These are phyloP conservation scores for Pestalotiopsis sp. DNA, from an alignment of 2,329 filamentous ascomycete species.

Conservation along the genomic window DNA sequence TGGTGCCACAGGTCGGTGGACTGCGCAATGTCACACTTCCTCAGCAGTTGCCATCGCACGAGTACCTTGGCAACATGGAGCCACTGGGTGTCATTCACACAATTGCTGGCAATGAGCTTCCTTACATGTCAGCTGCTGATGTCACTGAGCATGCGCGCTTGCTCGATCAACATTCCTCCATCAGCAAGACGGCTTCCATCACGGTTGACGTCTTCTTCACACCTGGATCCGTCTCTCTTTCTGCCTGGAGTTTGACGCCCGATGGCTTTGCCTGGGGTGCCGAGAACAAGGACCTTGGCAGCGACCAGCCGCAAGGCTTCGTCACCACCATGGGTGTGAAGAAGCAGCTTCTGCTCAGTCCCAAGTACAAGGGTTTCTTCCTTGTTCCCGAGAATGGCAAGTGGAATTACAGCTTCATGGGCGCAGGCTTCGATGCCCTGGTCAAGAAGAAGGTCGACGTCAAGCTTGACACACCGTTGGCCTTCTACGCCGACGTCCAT, in stretches of 20 bases:
- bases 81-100: conserved; percentile 96
- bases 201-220: conserved; percentile 97
- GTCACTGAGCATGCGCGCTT: conserved; percentile 92
- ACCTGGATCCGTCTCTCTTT: conserved; percentile 91
- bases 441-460: conserved; percentile 92
- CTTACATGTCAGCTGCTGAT: conserved; percentile 94
- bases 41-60: conserved; percentile 87
- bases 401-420: conserved; percentile 99
- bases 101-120: conserved; percentile 88
- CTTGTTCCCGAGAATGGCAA: conserved; percentile 85
- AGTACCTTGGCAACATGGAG: conserved; percentile 84
- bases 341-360: conserved; percentile 88
- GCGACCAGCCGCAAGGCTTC: conserved; percentile 94
- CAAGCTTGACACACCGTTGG: conserved; percentile 86
- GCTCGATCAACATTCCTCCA: conserved; percentile 77
- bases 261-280: conserved; percentile 95
- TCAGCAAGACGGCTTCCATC: conserved; percentile 87
- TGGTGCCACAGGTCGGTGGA: conserved; percentile 95
- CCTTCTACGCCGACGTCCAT: conserved; percentile 92
- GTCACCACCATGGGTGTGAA: conserved; percentile 91
- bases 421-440: conserved; percentile 80
- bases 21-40: conserved; percentile 90
- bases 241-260: conserved; percentile 90
- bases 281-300: conserved; percentile 90
- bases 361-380: conserved; percentile 95